These are phyloP conservation scores for Coccomyxa subellipsoidea DNA, from an alignment of 163 green algal genomes.

Conservation along the genomic window DNA sequence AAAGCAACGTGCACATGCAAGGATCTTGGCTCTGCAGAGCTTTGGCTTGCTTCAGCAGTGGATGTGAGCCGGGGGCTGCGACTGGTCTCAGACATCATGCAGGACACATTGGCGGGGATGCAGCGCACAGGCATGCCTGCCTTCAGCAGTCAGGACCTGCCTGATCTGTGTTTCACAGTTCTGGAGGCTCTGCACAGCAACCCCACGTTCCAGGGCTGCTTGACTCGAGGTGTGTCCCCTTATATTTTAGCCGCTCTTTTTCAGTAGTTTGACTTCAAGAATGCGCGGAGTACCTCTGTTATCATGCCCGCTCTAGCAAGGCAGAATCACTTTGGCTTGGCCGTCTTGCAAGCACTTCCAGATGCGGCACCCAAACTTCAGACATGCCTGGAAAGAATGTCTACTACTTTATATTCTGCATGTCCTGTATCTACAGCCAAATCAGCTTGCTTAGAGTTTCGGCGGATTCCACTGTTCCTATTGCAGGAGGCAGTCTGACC, in stretches of 20 bases:
- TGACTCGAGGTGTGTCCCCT: not conserved
- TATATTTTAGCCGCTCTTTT: not conserved
- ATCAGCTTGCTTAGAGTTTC: not conserved
- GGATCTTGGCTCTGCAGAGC: not conserved
- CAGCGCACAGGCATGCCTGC: not conserved
- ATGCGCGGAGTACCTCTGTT: no score
- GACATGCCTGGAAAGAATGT: no score
- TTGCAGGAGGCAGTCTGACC: conserved; percentile 13
- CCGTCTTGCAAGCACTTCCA: no score
- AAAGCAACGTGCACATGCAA: not conserved
- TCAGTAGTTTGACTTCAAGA: no score
- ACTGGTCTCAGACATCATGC: conserved; percentile 7
- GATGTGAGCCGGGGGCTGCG: not conserved
- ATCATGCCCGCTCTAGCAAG: no score
- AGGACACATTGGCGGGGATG: not conserved
- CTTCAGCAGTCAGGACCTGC: not conserved
- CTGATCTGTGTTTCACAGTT: not conserved
- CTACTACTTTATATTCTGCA: not conserved
- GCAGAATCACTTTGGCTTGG: no score
- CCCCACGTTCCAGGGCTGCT: not conserved
- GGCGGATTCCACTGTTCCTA: not conserved
- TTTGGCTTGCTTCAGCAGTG: not conserved
- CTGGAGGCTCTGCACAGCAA: conserved; percentile 11
- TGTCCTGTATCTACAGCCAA: not conserved
- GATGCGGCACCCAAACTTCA: no score